Conservation (phyloP, 352 stramenopile species). For the Halophytophthora batemanensis region DNA sequence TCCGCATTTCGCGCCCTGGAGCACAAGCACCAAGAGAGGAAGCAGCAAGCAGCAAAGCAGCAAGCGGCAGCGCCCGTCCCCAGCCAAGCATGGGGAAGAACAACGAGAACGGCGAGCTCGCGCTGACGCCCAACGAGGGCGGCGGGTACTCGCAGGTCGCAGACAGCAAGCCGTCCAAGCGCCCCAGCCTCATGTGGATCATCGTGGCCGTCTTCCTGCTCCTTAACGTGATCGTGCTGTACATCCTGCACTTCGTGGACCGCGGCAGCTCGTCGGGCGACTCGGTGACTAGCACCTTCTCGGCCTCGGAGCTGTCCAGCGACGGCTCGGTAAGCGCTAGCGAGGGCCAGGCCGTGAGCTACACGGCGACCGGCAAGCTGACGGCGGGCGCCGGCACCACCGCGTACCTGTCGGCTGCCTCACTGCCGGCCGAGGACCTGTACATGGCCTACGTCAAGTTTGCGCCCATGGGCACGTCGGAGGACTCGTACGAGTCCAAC, state of each 20-base stretch:
- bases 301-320: conserved; percentile 27
- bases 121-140: conserved; percentile 45
- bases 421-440: conserved; percentile 46
- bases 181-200: conserved; percentile 32
- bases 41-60: neutral
- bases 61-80: too few relatives aligned
- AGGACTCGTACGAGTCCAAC: conserved; percentile 44
- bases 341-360: conserved; percentile 64
- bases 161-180: conserved; percentile 18
- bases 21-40: conserved; percentile 1
- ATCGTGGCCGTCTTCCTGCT: conserved; percentile 53
- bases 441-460: conserved; percentile 59
- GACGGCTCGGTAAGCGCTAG: conserved; percentile 16
- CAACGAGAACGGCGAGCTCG: conserved; percentile 38
- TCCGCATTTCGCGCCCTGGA: conserved; percentile 12
- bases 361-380: conserved; percentile 44
- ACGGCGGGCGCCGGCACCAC: conserved; percentile 62
- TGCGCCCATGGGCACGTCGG: conserved; percentile 42
- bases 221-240: conserved; percentile 81
- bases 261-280: conserved; percentile 29
- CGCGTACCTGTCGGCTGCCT: conserved; percentile 53
- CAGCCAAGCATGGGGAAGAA: conserved; percentile 27
- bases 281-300: conserved; percentile 38
- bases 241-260: conserved; percentile 80
- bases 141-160: conserved; percentile 29